These are phyloP conservation scores for Neoscytalidium dimidiatum DNA, from an alignment of 2,329 filamentous ascomycete species.

Conservation along the genomic window DNA sequence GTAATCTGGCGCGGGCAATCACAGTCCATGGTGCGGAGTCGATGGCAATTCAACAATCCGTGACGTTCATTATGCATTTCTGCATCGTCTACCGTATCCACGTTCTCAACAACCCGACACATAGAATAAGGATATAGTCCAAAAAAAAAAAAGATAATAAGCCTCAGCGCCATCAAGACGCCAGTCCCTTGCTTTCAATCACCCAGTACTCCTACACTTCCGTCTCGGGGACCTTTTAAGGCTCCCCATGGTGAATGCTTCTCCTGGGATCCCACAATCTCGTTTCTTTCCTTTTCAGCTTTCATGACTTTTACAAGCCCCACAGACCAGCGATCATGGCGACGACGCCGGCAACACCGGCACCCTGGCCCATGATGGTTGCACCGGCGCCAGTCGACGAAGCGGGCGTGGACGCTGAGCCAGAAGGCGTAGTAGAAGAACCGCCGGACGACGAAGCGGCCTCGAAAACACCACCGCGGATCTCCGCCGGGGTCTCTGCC, in stretches of 20 bases:
- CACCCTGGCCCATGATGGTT: slow-evolving; percentile 27
- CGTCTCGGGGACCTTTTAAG: not conserved
- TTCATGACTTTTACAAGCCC: not conserved
- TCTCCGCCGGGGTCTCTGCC: slow-evolving; percentile 28
- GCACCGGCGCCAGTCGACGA: slow-evolving; percentile 22
- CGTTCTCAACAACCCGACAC: not conserved
- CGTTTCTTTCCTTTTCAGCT: not conserved
- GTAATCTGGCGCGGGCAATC: too few relatives aligned
- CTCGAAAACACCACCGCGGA: slow-evolving; percentile 29
- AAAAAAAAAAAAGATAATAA: not conserved
- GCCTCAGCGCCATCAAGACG: slow-evolving; percentile 1
- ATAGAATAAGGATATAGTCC: not conserved
- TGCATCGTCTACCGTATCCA: not conserved
- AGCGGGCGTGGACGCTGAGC: slow-evolving; percentile 19
- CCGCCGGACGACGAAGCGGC: slow-evolving; percentile 19
- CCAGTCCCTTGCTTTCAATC: not conserved
- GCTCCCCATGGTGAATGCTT: not conserved
- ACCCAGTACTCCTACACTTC: not conserved
- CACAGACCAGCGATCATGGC: slow-evolving; percentile 14
- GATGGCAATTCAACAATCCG: too few relatives aligned
- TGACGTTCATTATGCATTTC: not conserved
- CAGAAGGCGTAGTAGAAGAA: slow-evolving; percentile 24
- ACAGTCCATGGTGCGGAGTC: too few relatives aligned
- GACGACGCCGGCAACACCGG: not conserved
- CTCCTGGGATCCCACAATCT: not conserved